These are phyloP conservation scores for Cytospora paraplurivora DNA, from an alignment of 2,329 filamentous ascomycete genomes.

Conservation along the genomic window DNA sequence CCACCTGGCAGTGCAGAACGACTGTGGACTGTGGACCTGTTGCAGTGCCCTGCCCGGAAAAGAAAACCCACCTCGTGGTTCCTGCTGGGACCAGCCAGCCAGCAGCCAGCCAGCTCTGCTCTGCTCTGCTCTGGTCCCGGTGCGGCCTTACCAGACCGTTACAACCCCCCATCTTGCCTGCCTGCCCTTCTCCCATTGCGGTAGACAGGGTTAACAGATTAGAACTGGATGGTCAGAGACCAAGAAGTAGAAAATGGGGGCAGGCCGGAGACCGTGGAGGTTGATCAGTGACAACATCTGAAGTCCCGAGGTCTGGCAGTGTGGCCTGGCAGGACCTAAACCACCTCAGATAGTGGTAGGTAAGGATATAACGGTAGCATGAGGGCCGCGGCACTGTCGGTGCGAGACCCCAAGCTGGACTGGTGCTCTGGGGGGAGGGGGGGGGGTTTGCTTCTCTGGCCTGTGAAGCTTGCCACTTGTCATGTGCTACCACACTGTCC, in stretches of 20 bases:
- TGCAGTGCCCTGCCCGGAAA: conserved; percentile 8
- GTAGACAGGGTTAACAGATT: too few species aligned
- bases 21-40: conserved; percentile 13
- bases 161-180: neutral
- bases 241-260: too few species aligned
- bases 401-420: conserved; percentile 1
- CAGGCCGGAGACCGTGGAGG: too few species aligned
- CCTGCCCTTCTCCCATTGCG: conserved; percentile 1
- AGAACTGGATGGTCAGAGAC: too few species aligned
- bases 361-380: too few species aligned
- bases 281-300: too few species aligned
- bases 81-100: conserved; percentile 14
- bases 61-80: conserved; percentile 16
- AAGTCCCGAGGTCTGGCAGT: too few species aligned
- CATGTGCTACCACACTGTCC: conserved; percentile 22
- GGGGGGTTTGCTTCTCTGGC: conserved; percentile 1
- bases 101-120: too few species aligned
- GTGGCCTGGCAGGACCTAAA: too few species aligned
- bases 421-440: too few species aligned
- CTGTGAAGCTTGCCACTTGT: conserved; percentile 25
- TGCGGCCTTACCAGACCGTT: conserved; percentile 19
- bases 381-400: conserved; percentile 18
- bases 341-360: too few species aligned
- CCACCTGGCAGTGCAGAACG: conserved; percentile 25
- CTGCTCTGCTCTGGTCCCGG: too few species aligned